These are phyloP conservation scores for Apostasia shenzhenica DNA, from an alignment of 106 monocot species.

Conservation along the genomic window DNA sequence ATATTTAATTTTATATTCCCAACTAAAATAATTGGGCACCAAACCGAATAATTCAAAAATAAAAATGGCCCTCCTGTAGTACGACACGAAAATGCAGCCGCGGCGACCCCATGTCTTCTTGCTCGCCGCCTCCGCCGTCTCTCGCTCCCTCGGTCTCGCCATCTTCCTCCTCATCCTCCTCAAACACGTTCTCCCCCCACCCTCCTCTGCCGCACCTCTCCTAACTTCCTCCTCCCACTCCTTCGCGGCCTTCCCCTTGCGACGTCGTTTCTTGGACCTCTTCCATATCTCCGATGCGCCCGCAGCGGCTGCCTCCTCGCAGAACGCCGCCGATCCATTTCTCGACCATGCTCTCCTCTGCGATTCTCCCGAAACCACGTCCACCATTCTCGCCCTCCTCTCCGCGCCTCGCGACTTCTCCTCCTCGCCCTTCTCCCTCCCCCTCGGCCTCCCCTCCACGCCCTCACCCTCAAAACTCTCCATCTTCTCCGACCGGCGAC, in stretches of 20 bases:
- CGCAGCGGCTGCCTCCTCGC: slow-evolving; percentile 12
- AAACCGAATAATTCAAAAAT: too few species aligned
- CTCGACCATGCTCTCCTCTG: slow-evolving; percentile 16
- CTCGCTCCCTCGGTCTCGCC: too few species aligned
- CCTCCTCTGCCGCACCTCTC: background rate
- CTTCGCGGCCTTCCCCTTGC: slow-evolving; percentile 2
- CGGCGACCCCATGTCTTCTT: too few species aligned
- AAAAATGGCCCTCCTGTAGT: too few species aligned
- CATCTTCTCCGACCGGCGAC: background rate
- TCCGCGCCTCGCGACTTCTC: slow-evolving; percentile 26
- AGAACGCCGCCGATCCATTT: slow-evolving; percentile 11
- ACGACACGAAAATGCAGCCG: too few species aligned
- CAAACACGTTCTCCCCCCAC: slow-evolving; percentile 6
- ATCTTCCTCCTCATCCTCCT: too few species aligned
- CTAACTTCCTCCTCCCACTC: slow-evolving; percentile 6
- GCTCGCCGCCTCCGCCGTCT: too few species aligned
- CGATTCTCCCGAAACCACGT: slow-evolving; percentile 12
- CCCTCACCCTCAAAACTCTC: slow-evolving; percentile 21
- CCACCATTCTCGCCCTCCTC: slow-evolving; percentile 34
- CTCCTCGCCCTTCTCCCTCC: slow-evolving; percentile 15
- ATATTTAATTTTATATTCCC: too few species aligned
- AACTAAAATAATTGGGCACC: too few species aligned
- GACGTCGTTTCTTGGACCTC: slow-evolving; percentile 20
- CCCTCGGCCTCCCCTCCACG: slow-evolving; percentile 22
- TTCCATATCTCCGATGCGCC: slow-evolving; percentile 11